Evolutionary conservation across 345 rosid genomes (phyloP).

Genomic region (Gossypium mustelinum): DNA sequence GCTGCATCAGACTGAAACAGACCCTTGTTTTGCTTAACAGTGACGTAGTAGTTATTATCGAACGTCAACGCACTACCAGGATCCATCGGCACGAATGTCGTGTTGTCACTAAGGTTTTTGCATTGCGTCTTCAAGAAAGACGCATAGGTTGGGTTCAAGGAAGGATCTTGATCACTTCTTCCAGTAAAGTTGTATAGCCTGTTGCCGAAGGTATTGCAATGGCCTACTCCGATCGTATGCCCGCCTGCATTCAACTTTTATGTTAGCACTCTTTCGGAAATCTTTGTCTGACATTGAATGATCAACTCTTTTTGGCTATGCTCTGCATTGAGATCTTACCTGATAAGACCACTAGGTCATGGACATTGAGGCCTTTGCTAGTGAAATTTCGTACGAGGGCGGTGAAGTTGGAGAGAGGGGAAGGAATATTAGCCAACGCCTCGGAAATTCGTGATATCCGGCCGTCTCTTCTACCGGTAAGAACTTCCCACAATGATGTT

Average conservation of each 20-base stretch:
- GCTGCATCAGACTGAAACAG: constrained; percentile 65
- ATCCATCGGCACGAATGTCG: constrained; percentile 52
- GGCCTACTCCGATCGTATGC: constrained; percentile 58
- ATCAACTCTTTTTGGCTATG: background rate
- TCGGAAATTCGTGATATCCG: constrained; percentile 40
- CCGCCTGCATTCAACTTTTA: constrained; percentile 34
- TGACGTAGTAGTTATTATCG: constrained; percentile 43
- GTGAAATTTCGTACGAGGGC: constrained; percentile 34
- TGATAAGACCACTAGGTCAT: constrained; percentile 68
- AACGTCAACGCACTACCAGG: constrained; percentile 41
- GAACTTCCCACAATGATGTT: background rate
- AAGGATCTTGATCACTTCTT: constrained; percentile 55
- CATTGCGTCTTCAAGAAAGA: constrained; percentile 42
- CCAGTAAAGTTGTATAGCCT: constrained; percentile 74
- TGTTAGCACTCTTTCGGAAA: background rate
- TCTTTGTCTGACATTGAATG: background rate
- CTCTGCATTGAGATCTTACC: constrained; percentile 27
- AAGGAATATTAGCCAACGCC: constrained; percentile 38
- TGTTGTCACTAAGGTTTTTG: constrained; percentile 21
- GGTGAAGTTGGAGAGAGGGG: constrained; percentile 51
- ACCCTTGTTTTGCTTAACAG: constrained; percentile 40
- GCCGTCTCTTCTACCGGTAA: constrained; percentile 42
- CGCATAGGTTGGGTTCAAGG: constrained; percentile 38
- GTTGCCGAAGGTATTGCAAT: constrained; percentile 44
- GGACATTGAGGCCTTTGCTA: constrained; percentile 40